Conservation (phyloP, 345 rosid genomes). For the Pistacia integerrima region DNA sequence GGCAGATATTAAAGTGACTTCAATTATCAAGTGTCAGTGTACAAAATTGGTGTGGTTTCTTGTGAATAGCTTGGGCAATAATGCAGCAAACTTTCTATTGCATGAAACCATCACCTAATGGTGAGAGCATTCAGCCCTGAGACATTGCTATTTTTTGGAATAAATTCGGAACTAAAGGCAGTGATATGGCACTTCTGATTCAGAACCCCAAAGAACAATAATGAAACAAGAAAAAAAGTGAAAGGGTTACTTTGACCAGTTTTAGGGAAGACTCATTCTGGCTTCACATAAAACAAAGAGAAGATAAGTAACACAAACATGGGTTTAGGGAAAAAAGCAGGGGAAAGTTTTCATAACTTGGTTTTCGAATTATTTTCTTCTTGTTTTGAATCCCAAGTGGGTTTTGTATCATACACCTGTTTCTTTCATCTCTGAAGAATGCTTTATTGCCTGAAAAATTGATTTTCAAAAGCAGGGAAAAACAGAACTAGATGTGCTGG, state of each 20-base stretch:
- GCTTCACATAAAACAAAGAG: conserved; percentile 25
- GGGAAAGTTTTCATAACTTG: not conserved
- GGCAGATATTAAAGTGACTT: not conserved
- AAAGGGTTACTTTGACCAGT: conserved; percentile 4
- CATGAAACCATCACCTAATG: not conserved
- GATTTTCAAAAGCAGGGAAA: conserved; percentile 9
- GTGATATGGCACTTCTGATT: conserved; percentile 28
- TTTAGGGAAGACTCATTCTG: conserved; percentile 22
- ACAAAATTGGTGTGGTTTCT: not conserved
- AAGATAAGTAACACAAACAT: conserved; percentile 9
- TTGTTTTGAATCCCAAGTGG: conserved; percentile 3
- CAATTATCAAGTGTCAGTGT: not conserved
- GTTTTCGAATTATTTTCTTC: not conserved
- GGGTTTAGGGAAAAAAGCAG: not conserved
- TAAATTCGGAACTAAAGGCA: not conserved
- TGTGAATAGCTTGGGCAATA: conserved; percentile 14
- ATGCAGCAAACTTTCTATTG: conserved; percentile 8
- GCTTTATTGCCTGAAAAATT: not conserved
- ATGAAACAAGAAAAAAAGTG: not conserved
- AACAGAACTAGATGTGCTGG: conserved; percentile 20
- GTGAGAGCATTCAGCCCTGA: not conserved
- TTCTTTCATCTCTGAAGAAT: not conserved
- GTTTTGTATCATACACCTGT: not conserved
- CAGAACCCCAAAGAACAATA: conserved; percentile 5
- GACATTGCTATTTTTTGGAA: conserved; percentile 10